Base-by-base conservation (phyloP, 139 green algal genomes). In the Desmodesmus armatus region DNA sequence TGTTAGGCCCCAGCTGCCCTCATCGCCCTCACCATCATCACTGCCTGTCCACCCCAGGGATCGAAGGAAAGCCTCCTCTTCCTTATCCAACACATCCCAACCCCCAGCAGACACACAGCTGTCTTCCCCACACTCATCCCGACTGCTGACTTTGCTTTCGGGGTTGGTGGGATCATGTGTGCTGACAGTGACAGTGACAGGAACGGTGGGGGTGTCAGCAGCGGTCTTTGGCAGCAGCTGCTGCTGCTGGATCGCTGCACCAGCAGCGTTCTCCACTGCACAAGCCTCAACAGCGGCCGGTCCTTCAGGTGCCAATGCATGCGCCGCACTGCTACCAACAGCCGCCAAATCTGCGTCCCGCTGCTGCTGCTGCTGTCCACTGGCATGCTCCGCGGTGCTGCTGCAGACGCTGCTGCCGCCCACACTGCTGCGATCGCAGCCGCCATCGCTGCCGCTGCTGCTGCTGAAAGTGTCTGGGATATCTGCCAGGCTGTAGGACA, bases 31-130 rank as follows among this genome's bases (percentile, higher is more conserved):
- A 3, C 79, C 85, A 23, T 85, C 81, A 1, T 85, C 87, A n/a
- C 41, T 65, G 3, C 72, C 88, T 13, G 87, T 88, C 90, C 90
- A 93, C 2, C 90, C 90, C 67, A 93, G 65, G 0, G 86, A 91
- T 21, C 90, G 84, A 58, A 93, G 73, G 72, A 93, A 93, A 1
- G 90, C 90, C 79, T 92, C 88, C 49, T 93, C 90, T 51, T 75
- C 67, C 74, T 93, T 88, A 15, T 80, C 77, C 11, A 66, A 35
- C 5, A 91, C 78, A 27, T 81, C 74, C 27, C n/a, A 40, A 29
- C 43, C 15, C 33, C n/a, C n/a, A n/a, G n/a, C n/a, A 77, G 63
- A 13, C 13, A 21, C 63, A 27, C 15, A 13, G 51, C 51, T n/a
- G n/a, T n/a, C n/a, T n/a, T n/a, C 44, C 33, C 63, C 33, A 43